These are phyloP conservation scores for Melastoma malabathricum DNA, from an alignment of 345 rosid species.

Conservation along the genomic window DNA sequence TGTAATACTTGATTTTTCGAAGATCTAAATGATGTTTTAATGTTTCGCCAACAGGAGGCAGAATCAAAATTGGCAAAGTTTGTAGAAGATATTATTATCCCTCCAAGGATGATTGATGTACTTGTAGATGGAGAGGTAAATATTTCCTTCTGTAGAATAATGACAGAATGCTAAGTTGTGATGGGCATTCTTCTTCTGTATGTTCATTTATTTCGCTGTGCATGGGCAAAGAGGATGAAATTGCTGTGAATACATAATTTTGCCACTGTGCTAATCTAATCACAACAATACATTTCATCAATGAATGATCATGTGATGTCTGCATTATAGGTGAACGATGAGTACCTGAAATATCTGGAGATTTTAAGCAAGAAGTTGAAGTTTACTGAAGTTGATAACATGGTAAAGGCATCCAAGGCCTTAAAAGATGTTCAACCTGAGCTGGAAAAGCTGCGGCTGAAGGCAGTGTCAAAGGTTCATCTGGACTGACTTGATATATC, in stretches of 20 bases:
- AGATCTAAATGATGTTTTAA: not conserved
- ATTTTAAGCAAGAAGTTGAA: slow-evolving; percentile 88
- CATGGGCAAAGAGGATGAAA: not conserved
- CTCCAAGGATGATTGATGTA: slow-evolving; percentile 92
- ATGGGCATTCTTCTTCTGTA: too few relatives aligned
- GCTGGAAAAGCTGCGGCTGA: slow-evolving; percentile 92
- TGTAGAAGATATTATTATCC: slow-evolving; percentile 93
- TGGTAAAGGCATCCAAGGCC: slow-evolving; percentile 74
- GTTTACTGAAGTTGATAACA: slow-evolving; percentile 61
- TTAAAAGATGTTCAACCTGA: slow-evolving; percentile 95
- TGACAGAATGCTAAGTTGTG: slow-evolving; percentile 1
- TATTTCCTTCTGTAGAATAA: slow-evolving; percentile 10
- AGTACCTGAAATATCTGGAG: slow-evolving; percentile 79
- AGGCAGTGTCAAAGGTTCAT: slow-evolving; percentile 84
- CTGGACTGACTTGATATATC: slow-evolving; percentile 1
- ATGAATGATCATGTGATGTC: not conserved
- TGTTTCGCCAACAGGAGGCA: slow-evolving; percentile 51
- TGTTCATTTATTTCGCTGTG: not conserved
- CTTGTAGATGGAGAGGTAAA: slow-evolving; percentile 97
- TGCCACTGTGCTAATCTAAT: not conserved
- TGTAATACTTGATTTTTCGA: too few relatives aligned
- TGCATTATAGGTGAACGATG: slow-evolving; percentile 64
- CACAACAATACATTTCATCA: not conserved
- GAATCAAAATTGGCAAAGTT: slow-evolving; percentile 90
- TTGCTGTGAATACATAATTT: not conserved